Evolutionary conservation across 2,329 filamentous ascomycete species (phyloP).

Genomic region (Cucurbitaria berberidis): DNA sequence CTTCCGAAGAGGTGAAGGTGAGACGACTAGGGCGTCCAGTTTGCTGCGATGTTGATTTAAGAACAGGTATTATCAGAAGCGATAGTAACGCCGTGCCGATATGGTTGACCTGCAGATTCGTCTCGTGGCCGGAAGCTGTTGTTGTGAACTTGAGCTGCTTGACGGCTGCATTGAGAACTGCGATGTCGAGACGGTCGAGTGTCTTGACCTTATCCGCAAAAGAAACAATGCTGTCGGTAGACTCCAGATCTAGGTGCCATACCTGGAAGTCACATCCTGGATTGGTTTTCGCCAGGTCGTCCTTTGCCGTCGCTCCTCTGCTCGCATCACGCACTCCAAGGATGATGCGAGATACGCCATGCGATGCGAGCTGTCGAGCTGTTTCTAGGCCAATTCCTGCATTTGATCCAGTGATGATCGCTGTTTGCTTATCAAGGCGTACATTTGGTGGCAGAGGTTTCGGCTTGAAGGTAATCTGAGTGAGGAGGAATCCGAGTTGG

Average conservation of each 20-base stretch:
- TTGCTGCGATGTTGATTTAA: conserved; percentile 45
- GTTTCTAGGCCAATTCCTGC: conserved; percentile 58
- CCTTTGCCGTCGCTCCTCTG: conserved; percentile 53
- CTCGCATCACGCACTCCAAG: conserved; percentile 54
- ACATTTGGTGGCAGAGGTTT: conserved; percentile 10
- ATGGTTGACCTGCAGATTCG: conserved; percentile 35
- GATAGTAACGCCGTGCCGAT: conserved; percentile 19
- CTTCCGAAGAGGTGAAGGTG: conserved; percentile 54
- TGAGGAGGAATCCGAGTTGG: conserved; percentile 17
- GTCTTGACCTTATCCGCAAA: conserved; percentile 50
- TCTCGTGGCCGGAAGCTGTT: conserved; percentile 57
- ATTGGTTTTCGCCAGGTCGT: conserved; percentile 45
- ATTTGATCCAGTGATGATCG: conserved; percentile 58
- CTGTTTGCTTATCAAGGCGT: conserved; percentile 52
- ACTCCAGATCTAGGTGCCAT: conserved; percentile 56
- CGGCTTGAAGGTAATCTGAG: conserved; percentile 21
- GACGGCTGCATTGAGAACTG: conserved; percentile 48
- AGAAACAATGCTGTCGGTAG: conserved; percentile 52
- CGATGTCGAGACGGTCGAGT: conserved; percentile 52
- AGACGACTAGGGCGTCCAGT: conserved; percentile 48
- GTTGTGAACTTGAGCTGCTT: conserved; percentile 47
- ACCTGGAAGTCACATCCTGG: conserved; percentile 49
- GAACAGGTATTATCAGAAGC: conserved; percentile 48
- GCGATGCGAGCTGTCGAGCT: conserved; percentile 54
- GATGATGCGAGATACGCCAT: conserved; percentile 53